Evolutionary conservation across 495 filamentous ascomycete genomes (phyloP), one percentile per base, ranked within the genome.

Genomic region (Echria macrotheca): DNA sequence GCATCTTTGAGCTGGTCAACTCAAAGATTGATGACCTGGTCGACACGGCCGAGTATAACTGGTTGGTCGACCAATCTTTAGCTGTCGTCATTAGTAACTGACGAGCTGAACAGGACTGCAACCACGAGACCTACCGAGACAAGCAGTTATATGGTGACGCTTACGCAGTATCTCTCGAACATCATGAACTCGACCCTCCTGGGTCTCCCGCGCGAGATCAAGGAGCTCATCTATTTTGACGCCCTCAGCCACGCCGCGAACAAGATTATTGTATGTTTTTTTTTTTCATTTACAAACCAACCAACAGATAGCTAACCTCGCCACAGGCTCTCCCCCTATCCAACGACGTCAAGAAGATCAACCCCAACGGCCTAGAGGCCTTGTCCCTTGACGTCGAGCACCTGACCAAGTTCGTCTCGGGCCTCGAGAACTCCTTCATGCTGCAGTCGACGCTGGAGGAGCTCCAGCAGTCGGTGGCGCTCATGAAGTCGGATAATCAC

Each of bases 11-110:
- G 68, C 77, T 99, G 0, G 93, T 99, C 37, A 96, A 97, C 66
- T 94, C 87, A 37, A 99, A 99, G 66, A 96, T 99, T 54, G 91
- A 97, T 56, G 94, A 97, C 61, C 81, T 99, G 21, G 86, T 99
- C 26, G 91, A 94, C 58, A 95, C 89, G 0, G 91, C 93, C 24
- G 94, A 97, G 61, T 99, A 97, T 57, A 86, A 97, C 61, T 99
- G 93, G 90, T 77, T 64, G 21, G 65, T 53, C 28, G 28, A 21
- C 15, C 3, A 1, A 25, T 17, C 14, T n/a, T 25, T 47, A 36
- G 23, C n/a, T 18, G 8, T 44, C 11, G 4, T 22, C 14, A 8
- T 10, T 29, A 4, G 9, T 32, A 36, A 11, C 26, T 54, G 19
- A 55, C 26, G 32, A 1, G n/a, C 2, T 6, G 7, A 47, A 35